Evolutionary conservation across 2,329 filamentous ascomycete species (phyloP), one percentile per base, ranked within the genome.

Genomic region (Neophaeococcomyces aloes): DNA sequence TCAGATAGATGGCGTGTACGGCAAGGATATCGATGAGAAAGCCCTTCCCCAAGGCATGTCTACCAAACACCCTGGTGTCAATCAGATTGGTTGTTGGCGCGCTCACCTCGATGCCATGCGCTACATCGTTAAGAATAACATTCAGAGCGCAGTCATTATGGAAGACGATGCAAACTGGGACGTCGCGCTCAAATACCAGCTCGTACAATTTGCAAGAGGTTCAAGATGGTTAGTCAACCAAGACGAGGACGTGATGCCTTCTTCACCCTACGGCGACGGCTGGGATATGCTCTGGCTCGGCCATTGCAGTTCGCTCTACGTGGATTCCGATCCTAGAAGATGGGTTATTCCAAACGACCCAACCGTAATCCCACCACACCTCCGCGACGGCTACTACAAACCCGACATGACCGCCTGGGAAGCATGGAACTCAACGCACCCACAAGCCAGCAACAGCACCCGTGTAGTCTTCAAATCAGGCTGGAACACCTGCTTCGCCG

Each of bases 131-230:
- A 59, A 65, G n/a, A 57, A 65, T 8, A 65, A 67, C 31, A 50
- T 73, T 2, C 58, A 62, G 1, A 70, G 67, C 1, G 72, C 70
- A 0, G 57, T 77, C 2, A 70, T 77, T 21, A 55, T 77, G 19
- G 74, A 78, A 52, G 74, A 77, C 51, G 74, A 77, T 44, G 64
- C 67, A 15, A 74, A 78, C 57, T 78, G 74, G 74, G 74, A 77
- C 44, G 57, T 76, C 10, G 60, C 64, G 0, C 55, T 77, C 18
- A 69, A 70, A 25, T 40, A 57, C 0, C 74, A 78, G 51, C 62
- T 76, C 13, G 60, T 59, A 7, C 59, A 59, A 29, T 63, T 63
- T 19, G 61, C 61, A 2, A 48, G 54, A 32, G 58, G 55, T 0
- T 50, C 61, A 1, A 55, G 60, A 13, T 52, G 53, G 10, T 52